phyloP scores from a whole-genome alignment of 2,329 filamentous ascomycete genomes.

The Neonectria punicea region DNA sequence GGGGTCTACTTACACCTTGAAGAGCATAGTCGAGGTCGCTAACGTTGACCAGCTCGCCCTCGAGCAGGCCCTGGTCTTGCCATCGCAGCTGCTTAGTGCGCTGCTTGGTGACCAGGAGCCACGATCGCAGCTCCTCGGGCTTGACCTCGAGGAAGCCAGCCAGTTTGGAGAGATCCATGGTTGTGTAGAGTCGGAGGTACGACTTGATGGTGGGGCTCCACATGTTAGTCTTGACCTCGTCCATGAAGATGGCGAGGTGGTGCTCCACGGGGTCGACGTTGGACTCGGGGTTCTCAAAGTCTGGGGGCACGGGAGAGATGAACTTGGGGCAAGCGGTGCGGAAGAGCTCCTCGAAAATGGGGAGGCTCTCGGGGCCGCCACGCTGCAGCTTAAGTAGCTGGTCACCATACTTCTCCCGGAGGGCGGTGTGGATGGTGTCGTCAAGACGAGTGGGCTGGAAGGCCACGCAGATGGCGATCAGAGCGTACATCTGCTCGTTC shows the following conservation, averaged over 20 bases:
- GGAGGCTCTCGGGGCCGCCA: slow-evolving; percentile 92
- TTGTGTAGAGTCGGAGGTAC: slow-evolving; percentile 98
- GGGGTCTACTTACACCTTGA: slow-evolving; percentile 76
- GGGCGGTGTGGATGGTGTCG: slow-evolving; percentile 97
- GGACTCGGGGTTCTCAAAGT: slow-evolving; percentile 95
- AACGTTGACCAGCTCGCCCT: slow-evolving; percentile 91
- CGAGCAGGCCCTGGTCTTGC: slow-evolving; percentile 86
- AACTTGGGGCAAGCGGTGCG: slow-evolving; percentile 98
- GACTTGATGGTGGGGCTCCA: slow-evolving; percentile 98
- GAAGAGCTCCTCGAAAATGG: slow-evolving; percentile 99
- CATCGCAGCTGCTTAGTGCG: slow-evolving; percentile 96
- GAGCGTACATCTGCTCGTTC: slow-evolving; percentile 99
- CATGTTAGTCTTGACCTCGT: slow-evolving; percentile 99
- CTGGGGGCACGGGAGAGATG: slow-evolving; percentile 95
- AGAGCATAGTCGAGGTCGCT: slow-evolving; percentile 98
- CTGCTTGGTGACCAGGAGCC: slow-evolving; percentile 98
- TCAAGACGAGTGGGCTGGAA: slow-evolving; percentile 97
- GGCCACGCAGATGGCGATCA: slow-evolving; percentile 98
- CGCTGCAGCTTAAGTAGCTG: slow-evolving; percentile 97
- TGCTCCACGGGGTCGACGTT: slow-evolving; percentile 98
- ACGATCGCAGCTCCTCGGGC: slow-evolving; percentile 93
- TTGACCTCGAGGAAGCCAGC: slow-evolving; percentile 97
- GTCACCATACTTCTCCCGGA: slow-evolving; percentile 99
- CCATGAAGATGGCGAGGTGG: slow-evolving; percentile 98
- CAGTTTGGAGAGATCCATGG: slow-evolving; percentile 98